Percentiles rank a stretch among this genome's conserved stretches.
Evolutionary conservation across 1,139 yeast species (phyloP).

Genomic region (Pichia sorboxylosa): DNA sequence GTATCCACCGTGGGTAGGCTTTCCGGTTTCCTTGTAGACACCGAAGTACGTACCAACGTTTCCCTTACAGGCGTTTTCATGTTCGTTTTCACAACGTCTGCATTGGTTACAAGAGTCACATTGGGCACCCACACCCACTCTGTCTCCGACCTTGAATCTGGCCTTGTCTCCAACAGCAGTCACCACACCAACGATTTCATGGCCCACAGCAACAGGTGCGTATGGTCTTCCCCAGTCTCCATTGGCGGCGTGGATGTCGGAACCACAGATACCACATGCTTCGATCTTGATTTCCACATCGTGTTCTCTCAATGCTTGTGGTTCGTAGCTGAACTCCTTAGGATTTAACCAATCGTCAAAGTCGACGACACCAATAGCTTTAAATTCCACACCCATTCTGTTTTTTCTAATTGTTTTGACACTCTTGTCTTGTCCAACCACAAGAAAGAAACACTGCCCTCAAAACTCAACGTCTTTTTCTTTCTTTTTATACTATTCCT

Average conservation of each 20-base stretch:
- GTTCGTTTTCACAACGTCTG: slow-evolving; percentile 30
- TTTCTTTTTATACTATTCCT: no score
- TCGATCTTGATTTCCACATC: slow-evolving; percentile 39
- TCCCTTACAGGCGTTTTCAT: slow-evolving; percentile 35
- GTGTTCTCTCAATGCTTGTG: slow-evolving; percentile 35
- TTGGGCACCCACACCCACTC: slow-evolving; percentile 55
- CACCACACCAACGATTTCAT: slow-evolving; percentile 35
- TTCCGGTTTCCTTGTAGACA: slow-evolving; percentile 28
- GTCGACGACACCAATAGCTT: slow-evolving; percentile 33
- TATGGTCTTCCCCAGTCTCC: slow-evolving; percentile 28
- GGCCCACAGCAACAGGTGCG: slow-evolving; percentile 30
- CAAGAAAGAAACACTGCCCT: no score
- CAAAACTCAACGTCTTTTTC: no score
- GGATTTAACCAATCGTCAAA: slow-evolving; percentile 33
- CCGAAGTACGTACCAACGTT: slow-evolving; percentile 33
- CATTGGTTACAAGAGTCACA: slow-evolving; percentile 38
- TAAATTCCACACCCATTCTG: no score
- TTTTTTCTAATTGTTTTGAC: no score
- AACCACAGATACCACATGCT: slow-evolving; percentile 53
- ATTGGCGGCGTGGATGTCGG: slow-evolving; percentile 32
- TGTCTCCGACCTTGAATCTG: slow-evolving; percentile 38
- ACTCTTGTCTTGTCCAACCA: no score
- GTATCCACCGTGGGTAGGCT: slow-evolving; percentile 46
- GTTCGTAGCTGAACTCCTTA: slow-evolving; percentile 29
- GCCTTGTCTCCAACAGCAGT: slow-evolving; percentile 31